Evolutionary conservation across 257 asterid genomes (phyloP), one percentile per base, ranked within the genome.

Genomic region (Nicotiana noctiflora): DNA sequence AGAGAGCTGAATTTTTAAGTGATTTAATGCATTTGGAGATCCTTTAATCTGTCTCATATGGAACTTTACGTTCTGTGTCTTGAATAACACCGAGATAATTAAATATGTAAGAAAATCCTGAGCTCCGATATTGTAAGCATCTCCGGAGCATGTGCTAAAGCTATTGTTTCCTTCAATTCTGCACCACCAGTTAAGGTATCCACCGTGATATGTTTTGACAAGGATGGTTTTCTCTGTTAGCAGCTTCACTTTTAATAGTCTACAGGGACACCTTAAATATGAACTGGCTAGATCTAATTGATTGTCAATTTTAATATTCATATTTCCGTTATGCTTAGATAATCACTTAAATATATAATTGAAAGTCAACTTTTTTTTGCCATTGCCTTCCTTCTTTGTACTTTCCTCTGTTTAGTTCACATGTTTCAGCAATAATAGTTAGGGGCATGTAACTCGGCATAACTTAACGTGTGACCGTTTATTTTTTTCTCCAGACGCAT

Each of bases 401-500:
- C 62, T 34, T 80, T 29, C 74, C 19, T 59, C 1, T 6, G 65
- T 37, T 23, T 65, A 65, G 14, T 62, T 12, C 68, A 62, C 68
- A 62, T 62, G 68, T 62, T 62, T 62, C 9, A 6, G 68, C n/a
- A 12, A 62, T 14, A 32, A 62, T 25, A 25, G 11, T 34, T 4
- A 62, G 13, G 40, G 68, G 68, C 68, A 25, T 62, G 10, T 27
- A 62, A 8, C 40, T 5, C 40, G 79, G 79, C 61, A 74, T 74
- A 13, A 17, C 10, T 14, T 49, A 74, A 49, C 25, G 59, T 49
- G 40, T 74, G 59, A 37, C 31, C 27, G 18, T 4, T 78, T 32
- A 32, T 6, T 32, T 82, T 44, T 78, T 34, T 72, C 68, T 74
- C 59, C 89, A 89, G 90, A 89, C 89, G 13, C 89, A 89, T 84